Percentiles rank a stretch among this genome's conserved stretches.
phyloP scores from a whole-genome alignment of 371 early-diverging fungal genomes.

The Mortierella sp. region DNA sequence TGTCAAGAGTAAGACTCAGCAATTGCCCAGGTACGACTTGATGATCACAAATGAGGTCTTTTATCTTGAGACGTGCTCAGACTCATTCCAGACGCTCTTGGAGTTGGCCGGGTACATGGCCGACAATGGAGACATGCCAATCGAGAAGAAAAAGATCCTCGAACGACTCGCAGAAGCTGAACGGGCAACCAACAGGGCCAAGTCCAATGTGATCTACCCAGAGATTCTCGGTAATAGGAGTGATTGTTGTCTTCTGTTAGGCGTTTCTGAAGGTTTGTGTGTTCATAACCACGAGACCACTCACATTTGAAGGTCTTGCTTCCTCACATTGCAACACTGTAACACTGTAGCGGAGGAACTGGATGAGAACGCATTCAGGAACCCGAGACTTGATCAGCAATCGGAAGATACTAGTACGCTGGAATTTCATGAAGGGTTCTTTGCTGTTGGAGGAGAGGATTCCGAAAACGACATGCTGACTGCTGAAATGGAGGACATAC shows the following conservation, averaged over 20 bases:
- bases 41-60: conserved; percentile 71
- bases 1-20: conserved; percentile 45
- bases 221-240: conserved; percentile 52
- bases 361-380: conserved; percentile 70
- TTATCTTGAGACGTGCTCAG: conserved; percentile 78
- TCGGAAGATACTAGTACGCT: conserved; percentile 26
- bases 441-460: conserved; percentile 51
- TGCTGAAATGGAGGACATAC: conserved; percentile 35
- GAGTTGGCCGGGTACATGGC: conserved; percentile 56
- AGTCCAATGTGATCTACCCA: conserved; percentile 41
- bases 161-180: conserved; percentile 49
- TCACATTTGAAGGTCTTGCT: too few relatives aligned
- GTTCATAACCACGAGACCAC: too few relatives aligned
- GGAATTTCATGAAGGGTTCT: conserved; percentile 66
- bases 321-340: not conserved
- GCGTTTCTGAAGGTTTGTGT: too few relatives aligned
- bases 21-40: conserved; percentile 58
- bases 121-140: conserved; percentile 45
- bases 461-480: conserved; percentile 31
- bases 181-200: conserved; percentile 40
- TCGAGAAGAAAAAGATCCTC: conserved; percentile 45
- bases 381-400: conserved; percentile 17
- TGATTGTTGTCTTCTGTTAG: not conserved
- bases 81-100: conserved; percentile 76
- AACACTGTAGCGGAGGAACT: conserved; percentile 58